A percentile compares a stretch with the other conserved stretches of the same genome.
Evolutionary conservation across 2,329 filamentous ascomycete species (phyloP).

Genomic region (Epichloe aotearoae): DNA sequence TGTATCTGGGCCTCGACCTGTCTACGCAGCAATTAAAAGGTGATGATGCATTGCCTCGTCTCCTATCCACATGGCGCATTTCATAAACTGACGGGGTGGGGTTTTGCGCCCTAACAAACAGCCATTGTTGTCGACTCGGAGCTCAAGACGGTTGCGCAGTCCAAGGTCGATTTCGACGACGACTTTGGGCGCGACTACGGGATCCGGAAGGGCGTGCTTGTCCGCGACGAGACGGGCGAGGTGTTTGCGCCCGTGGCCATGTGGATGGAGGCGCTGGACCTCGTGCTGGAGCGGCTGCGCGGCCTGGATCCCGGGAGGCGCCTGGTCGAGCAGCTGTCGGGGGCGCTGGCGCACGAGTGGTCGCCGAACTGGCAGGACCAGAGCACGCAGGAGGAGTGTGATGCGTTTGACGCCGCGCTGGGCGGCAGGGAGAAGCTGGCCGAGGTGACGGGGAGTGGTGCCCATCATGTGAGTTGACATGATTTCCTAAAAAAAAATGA

Average conservation of each 20-base stretch:
- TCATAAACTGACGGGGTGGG: background rate
- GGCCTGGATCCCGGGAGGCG: constrained; percentile 45
- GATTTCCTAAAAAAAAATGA: too few relatives aligned
- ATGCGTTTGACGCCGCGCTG: constrained; percentile 66
- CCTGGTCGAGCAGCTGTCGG: constrained; percentile 59
- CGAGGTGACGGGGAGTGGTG: constrained; percentile 67
- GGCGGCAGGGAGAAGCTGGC: constrained; percentile 58
- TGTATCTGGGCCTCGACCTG: constrained; percentile 89
- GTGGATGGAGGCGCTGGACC: constrained; percentile 87
- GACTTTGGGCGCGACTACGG: constrained; percentile 63
- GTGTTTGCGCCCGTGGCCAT: constrained; percentile 87
- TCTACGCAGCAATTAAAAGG: constrained; percentile 96
- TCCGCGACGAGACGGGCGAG: constrained; percentile 70
- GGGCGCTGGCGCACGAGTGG: constrained; percentile 69
- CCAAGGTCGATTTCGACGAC: constrained; percentile 89
- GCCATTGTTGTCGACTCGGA: constrained; percentile 74
- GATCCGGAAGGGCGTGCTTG: constrained; percentile 77
- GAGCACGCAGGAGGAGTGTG: constrained; percentile 84
- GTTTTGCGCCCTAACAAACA: constrained; percentile 30
- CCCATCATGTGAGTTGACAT: constrained; percentile 65
- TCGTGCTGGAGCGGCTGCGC: constrained; percentile 60
- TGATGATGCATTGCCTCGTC: constrained; percentile 39
- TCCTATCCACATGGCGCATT: background rate
- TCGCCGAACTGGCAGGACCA: constrained; percentile 98
- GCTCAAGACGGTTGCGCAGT: constrained; percentile 67